Base-by-base conservation (phyloP, 2,329 filamentous ascomycete species). In the Coniella lustricola region DNA sequence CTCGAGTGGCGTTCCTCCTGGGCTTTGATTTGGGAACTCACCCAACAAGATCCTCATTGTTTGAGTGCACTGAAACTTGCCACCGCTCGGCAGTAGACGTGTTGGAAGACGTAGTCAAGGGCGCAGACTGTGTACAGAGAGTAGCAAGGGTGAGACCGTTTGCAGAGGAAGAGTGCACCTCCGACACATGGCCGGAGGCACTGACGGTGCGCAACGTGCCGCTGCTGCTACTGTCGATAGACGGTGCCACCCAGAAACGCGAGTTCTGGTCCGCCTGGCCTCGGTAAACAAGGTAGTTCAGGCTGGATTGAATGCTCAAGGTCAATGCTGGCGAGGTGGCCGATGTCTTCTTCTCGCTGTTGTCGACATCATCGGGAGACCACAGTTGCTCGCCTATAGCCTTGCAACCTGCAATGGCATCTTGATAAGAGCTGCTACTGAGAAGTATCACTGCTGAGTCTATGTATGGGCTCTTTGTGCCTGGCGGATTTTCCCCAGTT, bases 61-160 rank as follows among this genome's bases (percentile, higher is more conserved):
- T 68, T 1, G 68, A 64, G 4, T 62, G 56, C 1, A 70, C 60
- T 2, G 60, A 60, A 10, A 71, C 60, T 31, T 63, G 66, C 63
- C 67, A 71, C 50, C 55, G 59, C 21, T 57, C 40, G 34, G 57
- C 60, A 3, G 55, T 65, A 48, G 69, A 65, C 17, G 64, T 59
- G 1, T 46, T 57, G 1, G 59, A 55, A 8, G 54, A 49, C 29
- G 58, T 67, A 12, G 68, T 70, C 49, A 67, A 67, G 0, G 70
- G 69, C 2, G 70, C 70, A 2, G 65, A 63, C 48, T 73, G 68
- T 3, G 67, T 69, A 51, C 70, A 73, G n/a, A 73, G 47, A 0
- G 62, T 68, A 2, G 64, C 64, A 3, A 70, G 56, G 33, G 49
- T 31, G 14, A 50, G 46, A 18, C 54, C 34, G 20, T 29, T 29